A percentile compares a stretch with the other conserved stretches of the same genome.
Evolutionary conservation across 768 basidiomycete species (phyloP).

Genomic region (Lactarius deliciosus): DNA sequence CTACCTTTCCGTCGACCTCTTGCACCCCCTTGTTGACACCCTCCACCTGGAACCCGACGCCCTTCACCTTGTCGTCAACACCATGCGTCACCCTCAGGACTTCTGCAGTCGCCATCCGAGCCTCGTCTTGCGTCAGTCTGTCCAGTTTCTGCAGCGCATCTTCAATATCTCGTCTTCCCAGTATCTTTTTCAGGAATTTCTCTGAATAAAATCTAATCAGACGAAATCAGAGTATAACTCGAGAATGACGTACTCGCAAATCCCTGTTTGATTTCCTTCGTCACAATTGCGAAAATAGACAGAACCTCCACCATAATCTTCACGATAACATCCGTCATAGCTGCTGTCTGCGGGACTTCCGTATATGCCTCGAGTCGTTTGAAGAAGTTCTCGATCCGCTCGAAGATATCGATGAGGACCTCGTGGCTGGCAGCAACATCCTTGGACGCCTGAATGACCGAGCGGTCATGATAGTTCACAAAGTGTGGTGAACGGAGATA

Average conservation of each 20-base stretch:
- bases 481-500: no score
- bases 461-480: neutral
- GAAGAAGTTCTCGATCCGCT: neutral
- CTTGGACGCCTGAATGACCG: neutral
- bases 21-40: neutral
- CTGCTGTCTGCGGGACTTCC: neutral
- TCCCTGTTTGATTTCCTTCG: neutral
- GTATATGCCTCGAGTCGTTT: constrained; percentile 1
- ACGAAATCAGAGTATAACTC: neutral
- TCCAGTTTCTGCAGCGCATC: neutral
- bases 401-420: neutral
- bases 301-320: constrained; percentile 2
- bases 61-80: neutral
- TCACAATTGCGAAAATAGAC: neutral
- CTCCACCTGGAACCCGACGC: neutral
- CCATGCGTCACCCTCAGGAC: neutral
- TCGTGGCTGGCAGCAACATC: neutral
- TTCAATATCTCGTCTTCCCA: neutral
- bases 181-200: neutral
- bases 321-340: neutral
- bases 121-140: neutral
- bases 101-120: neutral
- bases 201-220: neutral
- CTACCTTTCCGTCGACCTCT: no score
- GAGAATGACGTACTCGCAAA: neutral